Conservation (phyloP, 495 filamentous ascomycete genomes). For the Thozetella sp. region DNA sequence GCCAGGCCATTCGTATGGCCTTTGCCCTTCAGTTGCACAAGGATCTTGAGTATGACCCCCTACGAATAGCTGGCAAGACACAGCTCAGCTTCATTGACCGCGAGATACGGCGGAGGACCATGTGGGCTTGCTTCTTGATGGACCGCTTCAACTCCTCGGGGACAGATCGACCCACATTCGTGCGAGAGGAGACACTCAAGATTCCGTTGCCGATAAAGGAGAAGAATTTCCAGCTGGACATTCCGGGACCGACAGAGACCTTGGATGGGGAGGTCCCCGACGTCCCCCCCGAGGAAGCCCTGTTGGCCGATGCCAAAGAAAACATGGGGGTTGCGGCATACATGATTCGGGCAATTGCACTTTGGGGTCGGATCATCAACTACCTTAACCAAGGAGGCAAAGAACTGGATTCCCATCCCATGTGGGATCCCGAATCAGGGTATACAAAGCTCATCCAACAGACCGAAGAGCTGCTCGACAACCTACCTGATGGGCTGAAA, state of each 20-base stretch:
- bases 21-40: constrained; percentile 93
- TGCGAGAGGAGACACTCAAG: constrained; percentile 84
- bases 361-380: constrained; percentile 89
- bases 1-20: constrained; percentile 94
- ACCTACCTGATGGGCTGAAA: constrained; percentile 67
- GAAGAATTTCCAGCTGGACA: constrained; percentile 86
- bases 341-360: constrained; percentile 80
- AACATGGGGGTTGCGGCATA: constrained; percentile 97
- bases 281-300: constrained; percentile 60
- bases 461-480: constrained; percentile 67
- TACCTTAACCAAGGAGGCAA: constrained; percentile 92
- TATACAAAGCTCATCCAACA: constrained; percentile 73
- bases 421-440: constrained; percentile 81
- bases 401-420: constrained; percentile 70
- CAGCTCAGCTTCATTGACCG: constrained; percentile 88
- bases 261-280: constrained; percentile 74
- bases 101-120: constrained; percentile 88
- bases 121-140: constrained; percentile 99
- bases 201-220: constrained; percentile 92
- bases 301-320: constrained; percentile 67
- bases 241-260: constrained; percentile 85
- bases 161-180: constrained; percentile 90
- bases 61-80: constrained; percentile 63
- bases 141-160: constrained; percentile 97
- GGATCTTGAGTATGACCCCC: constrained; percentile 87